Conservation (phyloP, 2,329 filamentous ascomycete genomes). For the Exophiala viscosa region DNA sequence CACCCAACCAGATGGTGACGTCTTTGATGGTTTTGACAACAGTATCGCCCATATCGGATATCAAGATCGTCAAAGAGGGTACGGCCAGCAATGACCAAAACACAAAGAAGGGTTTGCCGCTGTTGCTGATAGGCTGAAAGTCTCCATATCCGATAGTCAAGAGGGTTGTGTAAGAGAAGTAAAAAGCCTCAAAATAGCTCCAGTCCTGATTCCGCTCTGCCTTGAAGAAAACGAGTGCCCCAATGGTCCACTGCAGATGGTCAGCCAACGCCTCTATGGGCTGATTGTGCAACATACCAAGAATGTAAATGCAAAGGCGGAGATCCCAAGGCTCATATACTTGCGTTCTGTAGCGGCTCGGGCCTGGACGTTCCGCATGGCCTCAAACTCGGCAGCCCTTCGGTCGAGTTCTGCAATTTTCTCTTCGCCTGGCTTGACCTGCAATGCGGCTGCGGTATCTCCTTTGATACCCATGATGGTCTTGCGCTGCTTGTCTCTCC, state of each 20-base stretch:
- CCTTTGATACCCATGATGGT: conserved; percentile 12
- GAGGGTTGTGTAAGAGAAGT: conserved; percentile 52
- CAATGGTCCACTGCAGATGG: conserved; percentile 44
- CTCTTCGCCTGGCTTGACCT: conserved; percentile 19
- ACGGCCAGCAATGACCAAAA: conserved; percentile 56
- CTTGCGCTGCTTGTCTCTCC: conserved; percentile 7
- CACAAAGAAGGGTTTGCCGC: conserved; percentile 54
- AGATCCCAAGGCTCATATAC: conserved; percentile 43
- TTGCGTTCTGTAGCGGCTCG: conserved; percentile 40
- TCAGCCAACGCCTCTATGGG: background rate
- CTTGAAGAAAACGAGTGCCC: conserved; percentile 49
- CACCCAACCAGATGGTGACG: conserved; percentile 53
- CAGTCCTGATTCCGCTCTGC: conserved; percentile 47
- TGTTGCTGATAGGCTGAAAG: conserved; percentile 44
- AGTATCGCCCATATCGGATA: conserved; percentile 52
- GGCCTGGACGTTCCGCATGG: conserved; percentile 46
- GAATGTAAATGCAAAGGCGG: conserved; percentile 34
- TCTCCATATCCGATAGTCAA: conserved; percentile 57
- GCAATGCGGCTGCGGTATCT: conserved; percentile 11
- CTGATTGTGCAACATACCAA: conserved; percentile 22
- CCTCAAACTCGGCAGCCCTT: conserved; percentile 38
- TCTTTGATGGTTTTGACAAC: conserved; percentile 54
- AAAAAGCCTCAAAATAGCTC: conserved; percentile 52
- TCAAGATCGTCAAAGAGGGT: conserved; percentile 53
- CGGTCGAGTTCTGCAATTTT: conserved; percentile 21